These are phyloP conservation scores for Phytophthora fragariae DNA, from an alignment of 352 stramenopile genomes.

Conservation along the genomic window DNA sequence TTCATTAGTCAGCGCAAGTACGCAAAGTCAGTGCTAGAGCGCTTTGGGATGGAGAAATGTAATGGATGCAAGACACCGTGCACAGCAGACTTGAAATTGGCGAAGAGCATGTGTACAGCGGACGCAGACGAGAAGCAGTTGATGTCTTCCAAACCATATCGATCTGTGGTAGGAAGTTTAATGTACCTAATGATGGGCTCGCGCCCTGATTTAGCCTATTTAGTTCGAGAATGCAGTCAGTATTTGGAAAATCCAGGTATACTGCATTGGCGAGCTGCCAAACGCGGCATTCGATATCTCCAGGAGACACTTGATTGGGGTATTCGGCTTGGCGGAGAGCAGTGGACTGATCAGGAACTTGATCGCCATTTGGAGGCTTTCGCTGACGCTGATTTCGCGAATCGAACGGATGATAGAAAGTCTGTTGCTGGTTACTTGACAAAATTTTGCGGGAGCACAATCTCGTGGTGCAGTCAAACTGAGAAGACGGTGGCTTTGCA, in stretches of 20 bases:
- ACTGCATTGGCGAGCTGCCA: background rate
- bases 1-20: background rate
- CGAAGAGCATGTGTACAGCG: background rate
- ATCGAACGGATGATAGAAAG: background rate
- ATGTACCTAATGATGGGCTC: background rate
- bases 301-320: too few species aligned
- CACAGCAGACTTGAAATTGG: background rate
- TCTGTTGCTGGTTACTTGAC: background rate
- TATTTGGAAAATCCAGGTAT: background rate
- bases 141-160: background rate
- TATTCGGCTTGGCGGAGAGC: too few species aligned
- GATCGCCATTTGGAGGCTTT: too few species aligned
- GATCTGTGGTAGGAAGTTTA: background rate
- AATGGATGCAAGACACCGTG: background rate
- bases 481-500: constrained; percentile 10
- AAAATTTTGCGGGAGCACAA: constrained; percentile 13
- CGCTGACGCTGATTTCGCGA: too few species aligned
- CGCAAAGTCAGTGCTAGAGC: background rate
- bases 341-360: too few species aligned
- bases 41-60: background rate
- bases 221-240: background rate
- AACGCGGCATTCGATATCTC: background rate
- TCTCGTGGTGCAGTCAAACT: constrained; percentile 6
- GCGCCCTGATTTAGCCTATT: background rate
- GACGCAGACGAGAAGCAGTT: background rate